Evolutionary conservation across 2,329 filamentous ascomycete species (phyloP).

Genomic region (Zelopaecilomyces penicillatus): DNA sequence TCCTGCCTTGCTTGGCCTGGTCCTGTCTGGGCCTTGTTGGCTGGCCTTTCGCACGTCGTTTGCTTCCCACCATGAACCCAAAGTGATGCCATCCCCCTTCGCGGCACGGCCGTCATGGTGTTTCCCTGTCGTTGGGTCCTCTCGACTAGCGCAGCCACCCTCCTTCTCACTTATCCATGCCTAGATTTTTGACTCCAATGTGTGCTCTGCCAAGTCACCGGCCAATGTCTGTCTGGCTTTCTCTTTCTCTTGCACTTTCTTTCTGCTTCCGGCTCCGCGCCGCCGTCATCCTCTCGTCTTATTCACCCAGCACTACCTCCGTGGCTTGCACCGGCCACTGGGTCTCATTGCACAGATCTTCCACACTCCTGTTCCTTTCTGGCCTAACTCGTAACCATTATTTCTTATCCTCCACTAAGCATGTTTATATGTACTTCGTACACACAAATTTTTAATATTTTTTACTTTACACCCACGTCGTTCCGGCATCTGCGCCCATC

Average conservation of each 20-base stretch:
- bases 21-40: background rate
- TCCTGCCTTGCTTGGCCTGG: slow-evolving; percentile 3
- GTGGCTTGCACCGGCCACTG: background rate
- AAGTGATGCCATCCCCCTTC: slow-evolving; percentile 1
- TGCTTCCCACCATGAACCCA: slow-evolving; percentile 3
- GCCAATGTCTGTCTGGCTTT: too few relatives aligned
- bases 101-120: slow-evolving; percentile 10
- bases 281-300: slow-evolving; percentile 6
- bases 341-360: background rate
- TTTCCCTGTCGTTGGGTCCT: slow-evolving; percentile 15
- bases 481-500: slow-evolving; percentile 1
- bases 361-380: too few relatives aligned
- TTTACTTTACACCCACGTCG: too few relatives aligned
- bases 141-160: slow-evolving; percentile 23
- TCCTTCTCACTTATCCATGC: background rate
- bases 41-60: background rate
- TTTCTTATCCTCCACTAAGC: too few relatives aligned
- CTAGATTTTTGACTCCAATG: too few relatives aligned
- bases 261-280: slow-evolving; percentile 5
- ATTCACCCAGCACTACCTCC: background rate
- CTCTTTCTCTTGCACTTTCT: background rate
- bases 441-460: too few relatives aligned
- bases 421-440: too few relatives aligned
- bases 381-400: too few relatives aligned
- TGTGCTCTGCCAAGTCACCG: too few relatives aligned